Evolutionary conservation across 2,329 filamentous ascomycete genomes (phyloP).

Genomic region (Colletotrichum simmondsii): DNA sequence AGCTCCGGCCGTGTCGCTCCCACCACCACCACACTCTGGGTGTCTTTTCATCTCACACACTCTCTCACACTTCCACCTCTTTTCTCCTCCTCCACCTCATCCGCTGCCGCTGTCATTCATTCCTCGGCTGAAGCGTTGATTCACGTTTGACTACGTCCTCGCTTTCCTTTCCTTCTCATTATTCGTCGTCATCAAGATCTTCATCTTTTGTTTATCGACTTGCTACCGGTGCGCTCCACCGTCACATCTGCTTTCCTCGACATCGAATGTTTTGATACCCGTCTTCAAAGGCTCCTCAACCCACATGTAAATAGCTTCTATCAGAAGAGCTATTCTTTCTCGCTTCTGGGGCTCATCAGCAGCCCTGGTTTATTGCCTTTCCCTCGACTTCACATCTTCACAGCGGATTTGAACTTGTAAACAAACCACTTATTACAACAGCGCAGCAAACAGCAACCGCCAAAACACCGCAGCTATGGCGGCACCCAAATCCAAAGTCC

Average conservation of each 20-base stretch:
- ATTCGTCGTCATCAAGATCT: constrained; percentile 11
- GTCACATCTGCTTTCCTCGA: background rate
- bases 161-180: constrained; percentile 18
- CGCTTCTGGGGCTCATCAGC: background rate
- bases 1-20: constrained; percentile 6
- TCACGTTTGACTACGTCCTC: constrained; percentile 3
- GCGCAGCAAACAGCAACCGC: constrained; percentile 10
- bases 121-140: constrained; percentile 25
- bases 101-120: constrained; percentile 28
- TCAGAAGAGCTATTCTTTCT: background rate
- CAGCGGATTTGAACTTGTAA: constrained; percentile 16
- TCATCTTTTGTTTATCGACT: constrained; percentile 1
- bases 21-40: background rate
- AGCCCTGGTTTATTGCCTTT: background rate
- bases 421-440: background rate
- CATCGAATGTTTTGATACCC: constrained; percentile 27
- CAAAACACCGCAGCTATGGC: constrained; percentile 47
- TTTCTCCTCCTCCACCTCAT: background rate
- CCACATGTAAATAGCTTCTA: background rate
- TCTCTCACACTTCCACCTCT: constrained; percentile 8
- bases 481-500: constrained; percentile 64
- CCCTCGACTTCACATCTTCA: background rate
- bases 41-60: background rate
- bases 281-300: background rate
- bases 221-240: constrained; percentile 9